Percentiles rank a stretch among this genome's conserved stretches.
Conservation (phyloP, 495 filamentous ascomycete genomes). For the Aspergillus funiculosus region DNA sequence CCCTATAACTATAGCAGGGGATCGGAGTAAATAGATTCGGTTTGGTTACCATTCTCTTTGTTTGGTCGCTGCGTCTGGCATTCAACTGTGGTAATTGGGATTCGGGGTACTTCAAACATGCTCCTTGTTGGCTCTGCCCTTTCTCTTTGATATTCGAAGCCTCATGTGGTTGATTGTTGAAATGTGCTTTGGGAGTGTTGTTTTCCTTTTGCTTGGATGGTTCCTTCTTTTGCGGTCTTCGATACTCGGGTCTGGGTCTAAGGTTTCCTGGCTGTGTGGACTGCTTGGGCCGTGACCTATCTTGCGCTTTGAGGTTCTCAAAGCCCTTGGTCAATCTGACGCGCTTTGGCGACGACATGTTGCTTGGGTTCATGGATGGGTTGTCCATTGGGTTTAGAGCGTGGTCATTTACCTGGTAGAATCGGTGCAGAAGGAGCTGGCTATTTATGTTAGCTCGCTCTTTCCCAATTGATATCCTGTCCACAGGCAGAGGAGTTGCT, state of each 20-base stretch:
- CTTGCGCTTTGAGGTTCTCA: constrained; percentile 5
- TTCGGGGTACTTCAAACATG: background rate
- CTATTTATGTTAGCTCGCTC: background rate
- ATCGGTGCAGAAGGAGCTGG: background rate
- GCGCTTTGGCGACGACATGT: constrained; percentile 6
- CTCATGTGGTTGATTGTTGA: background rate
- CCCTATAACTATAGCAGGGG: background rate
- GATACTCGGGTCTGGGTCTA: background rate
- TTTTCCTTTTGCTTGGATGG: constrained; percentile 3
- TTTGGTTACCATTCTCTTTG: constrained; percentile 15
- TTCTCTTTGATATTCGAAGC: background rate
- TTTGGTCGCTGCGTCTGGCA: constrained; percentile 5
- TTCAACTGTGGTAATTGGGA: background rate
- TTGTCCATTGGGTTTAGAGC: background rate
- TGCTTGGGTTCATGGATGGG: background rate
- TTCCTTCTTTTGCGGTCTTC: background rate
- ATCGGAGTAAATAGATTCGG: background rate
- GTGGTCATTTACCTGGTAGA: background rate
- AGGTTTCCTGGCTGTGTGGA: background rate
- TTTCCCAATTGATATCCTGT: background rate
- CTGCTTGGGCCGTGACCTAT: background rate
- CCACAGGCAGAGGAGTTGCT: too few relatives aligned
- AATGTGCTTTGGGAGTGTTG: background rate
- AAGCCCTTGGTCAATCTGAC: constrained; percentile 6
- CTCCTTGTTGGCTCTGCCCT: background rate